Evolutionary conservation across 768 basidiomycete species (phyloP), one percentile per base, ranked within the genome.

Genomic region (Psilocybe cubensis): DNA sequence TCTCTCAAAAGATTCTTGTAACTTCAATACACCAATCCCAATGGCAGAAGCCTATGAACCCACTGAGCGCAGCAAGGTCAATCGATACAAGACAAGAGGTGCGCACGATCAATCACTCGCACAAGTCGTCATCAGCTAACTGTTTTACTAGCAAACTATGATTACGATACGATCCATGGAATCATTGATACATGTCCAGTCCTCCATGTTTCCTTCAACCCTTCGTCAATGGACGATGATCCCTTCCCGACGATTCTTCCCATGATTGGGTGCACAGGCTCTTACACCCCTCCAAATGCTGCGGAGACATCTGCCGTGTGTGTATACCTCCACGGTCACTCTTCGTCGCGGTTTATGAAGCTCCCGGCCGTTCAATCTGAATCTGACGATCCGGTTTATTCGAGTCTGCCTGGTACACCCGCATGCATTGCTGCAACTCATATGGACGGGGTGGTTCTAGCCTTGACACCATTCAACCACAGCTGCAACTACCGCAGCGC

Each of bases 401-500:
- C 46, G 3, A 58, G 50, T 1, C 59, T 65, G 4, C 62, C 63
- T 3, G 67, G 69, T 2, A 46, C 63, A 18, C 67, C 67, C 2
- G 67, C 68, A 42, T 71, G 70, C 56, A 57, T 70, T 3, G 56
- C 67, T 3, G 70, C 67, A 1, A 67, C 68, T 1, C 63, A 63
- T 28, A 54, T 71, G 29, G 66, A 71, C 56, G 70, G 70, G 4
- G 33, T 68, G 24, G 66, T 71, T 21, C 64, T 71, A 29, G 68
- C 68, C 6, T 61, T 67, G 35, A 68, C 70, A 1, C 68, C 67
- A 1, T 71, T 70, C 60, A 66, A 68, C 54, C 67, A 70, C 48
- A 66, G 65, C 55, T 58, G 59, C 54, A 71, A 71, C 56, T 71
- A 68, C 46, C 67, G 68, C 43, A 68, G 66, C 50, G 66, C 66